Conservation (phyloP, 164 flowering plant genomes). For the Berberis thunbergii region DNA sequence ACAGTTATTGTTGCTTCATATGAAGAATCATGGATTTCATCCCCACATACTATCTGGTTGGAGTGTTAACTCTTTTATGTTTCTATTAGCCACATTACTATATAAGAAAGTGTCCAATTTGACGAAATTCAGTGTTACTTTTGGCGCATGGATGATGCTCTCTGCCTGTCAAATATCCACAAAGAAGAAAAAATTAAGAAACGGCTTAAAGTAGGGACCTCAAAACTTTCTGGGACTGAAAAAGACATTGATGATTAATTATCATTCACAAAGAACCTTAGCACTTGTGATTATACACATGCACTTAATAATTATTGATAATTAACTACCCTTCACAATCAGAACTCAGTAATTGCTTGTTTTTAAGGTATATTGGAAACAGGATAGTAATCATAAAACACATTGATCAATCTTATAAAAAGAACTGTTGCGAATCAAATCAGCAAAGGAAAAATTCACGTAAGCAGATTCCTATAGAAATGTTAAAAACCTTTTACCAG, state of each 20-base stretch:
- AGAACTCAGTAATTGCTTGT: too few relatives aligned
- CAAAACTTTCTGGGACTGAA: neutral
- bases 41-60: constrained; percentile 11
- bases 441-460: too few relatives aligned
- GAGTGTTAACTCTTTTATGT: constrained; percentile 18
- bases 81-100: constrained; percentile 51
- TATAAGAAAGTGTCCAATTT: constrained; percentile 29
- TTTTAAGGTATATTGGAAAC: too few relatives aligned
- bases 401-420: too few relatives aligned
- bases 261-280: too few relatives aligned
- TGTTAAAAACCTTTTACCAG: neutral
- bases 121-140: constrained; percentile 11
- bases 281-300: too few relatives aligned
- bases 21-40: constrained; percentile 15
- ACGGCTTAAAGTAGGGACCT: too few relatives aligned
- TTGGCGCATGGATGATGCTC: constrained; percentile 2
- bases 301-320: too few relatives aligned
- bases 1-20: constrained; percentile 20
- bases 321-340: too few relatives aligned
- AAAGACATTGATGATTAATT: neutral
- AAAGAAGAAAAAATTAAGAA: neutral
- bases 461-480: too few relatives aligned
- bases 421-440: too few relatives aligned
- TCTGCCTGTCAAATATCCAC: constrained; percentile 15
- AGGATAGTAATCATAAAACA: too few relatives aligned